Evolutionary conservation across 2,329 filamentous ascomycete genomes (phyloP), one percentile per base, ranked within the genome.

Genomic region (Exophiala phaeomuriformis): DNA sequence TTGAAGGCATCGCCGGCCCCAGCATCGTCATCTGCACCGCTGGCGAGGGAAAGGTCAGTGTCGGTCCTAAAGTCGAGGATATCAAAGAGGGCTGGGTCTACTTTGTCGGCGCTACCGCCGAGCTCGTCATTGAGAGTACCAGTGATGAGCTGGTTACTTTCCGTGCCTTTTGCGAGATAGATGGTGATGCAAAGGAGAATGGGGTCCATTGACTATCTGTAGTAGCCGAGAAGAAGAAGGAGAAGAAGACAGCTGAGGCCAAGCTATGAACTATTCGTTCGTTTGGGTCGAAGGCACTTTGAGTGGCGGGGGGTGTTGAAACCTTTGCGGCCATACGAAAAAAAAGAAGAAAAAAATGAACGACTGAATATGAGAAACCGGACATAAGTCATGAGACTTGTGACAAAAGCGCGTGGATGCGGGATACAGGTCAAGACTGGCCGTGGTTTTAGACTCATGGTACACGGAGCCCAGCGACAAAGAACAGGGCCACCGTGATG

Each of bases 21-120:
- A 95, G 90, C 68, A 90, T 98, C 63, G 71, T 97, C 60, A 93
- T 98, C 57, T 95, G 90, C 72, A 97, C 91, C 0, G 76, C 77
- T 41, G 93, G 93, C 8, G 79, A 78, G 59, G 93, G 93, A 19
- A 89, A 78, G 63, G 91, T 98, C 58, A 84, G 83, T 4, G 89
- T 97, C 0, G 91, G 91, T 0, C 80, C 85, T 1, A 95, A 90
- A 68, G 82, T 78, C 4, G 82, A 91, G 68, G 83, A 87, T 63
- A 75, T 90, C 44, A 79, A 81, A 68, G 79, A 84, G 64, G 87
- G 87, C 0, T 83, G 84, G 65, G 84, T 90, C 31, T 90, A 82
- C 69, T 91, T 90, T 65, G 87, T 96, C 3, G 93, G 93, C 1
- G 86, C 93, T 2, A 90, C 86, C 12, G 90, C 93, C 0, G 86